Evolutionary conservation across 257 asterid genomes (phyloP).

Genomic region (Jasminum sambac): DNA sequence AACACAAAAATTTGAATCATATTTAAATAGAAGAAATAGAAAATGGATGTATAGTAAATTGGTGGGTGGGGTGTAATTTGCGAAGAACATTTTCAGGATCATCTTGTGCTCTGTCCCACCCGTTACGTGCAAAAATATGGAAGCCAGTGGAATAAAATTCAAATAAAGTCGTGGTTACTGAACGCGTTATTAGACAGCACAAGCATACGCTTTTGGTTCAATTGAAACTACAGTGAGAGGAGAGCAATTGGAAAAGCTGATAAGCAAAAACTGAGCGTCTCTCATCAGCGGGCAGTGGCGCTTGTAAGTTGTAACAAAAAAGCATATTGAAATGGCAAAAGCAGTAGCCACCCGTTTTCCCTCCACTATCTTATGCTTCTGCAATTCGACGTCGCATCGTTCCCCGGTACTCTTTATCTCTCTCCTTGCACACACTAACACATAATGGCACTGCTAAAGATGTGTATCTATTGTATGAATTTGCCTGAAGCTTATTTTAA

Average conservation of each 20-base stretch:
- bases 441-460: background rate
- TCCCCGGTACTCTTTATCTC: slow-evolving; percentile 33
- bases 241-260: slow-evolving; percentile 26
- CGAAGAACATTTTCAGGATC: too few relatives aligned
- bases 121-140: too few relatives aligned
- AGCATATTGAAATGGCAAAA: slow-evolving; percentile 30
- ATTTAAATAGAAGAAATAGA: too few relatives aligned
- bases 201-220: slow-evolving; percentile 11
- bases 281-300: slow-evolving; percentile 4
- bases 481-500: background rate
- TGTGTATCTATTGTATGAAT: slow-evolving; percentile 9
- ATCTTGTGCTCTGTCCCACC: too few relatives aligned
- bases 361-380: slow-evolving; percentile 31
- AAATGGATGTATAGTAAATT: too few relatives aligned
- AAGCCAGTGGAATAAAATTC: too few relatives aligned
- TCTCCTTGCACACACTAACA: background rate
- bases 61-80: too few relatives aligned
- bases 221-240: background rate
- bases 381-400: slow-evolving; percentile 31
- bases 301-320: slow-evolving; percentile 20
- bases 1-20: too few relatives aligned
- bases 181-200: background rate
- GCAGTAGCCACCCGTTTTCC: slow-evolving; percentile 1
- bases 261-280: slow-evolving; percentile 38
- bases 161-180: background rate